phyloP scores from a whole-genome alignment of 2,329 filamentous ascomycete genomes.

The Orbilia quercus region DNA sequence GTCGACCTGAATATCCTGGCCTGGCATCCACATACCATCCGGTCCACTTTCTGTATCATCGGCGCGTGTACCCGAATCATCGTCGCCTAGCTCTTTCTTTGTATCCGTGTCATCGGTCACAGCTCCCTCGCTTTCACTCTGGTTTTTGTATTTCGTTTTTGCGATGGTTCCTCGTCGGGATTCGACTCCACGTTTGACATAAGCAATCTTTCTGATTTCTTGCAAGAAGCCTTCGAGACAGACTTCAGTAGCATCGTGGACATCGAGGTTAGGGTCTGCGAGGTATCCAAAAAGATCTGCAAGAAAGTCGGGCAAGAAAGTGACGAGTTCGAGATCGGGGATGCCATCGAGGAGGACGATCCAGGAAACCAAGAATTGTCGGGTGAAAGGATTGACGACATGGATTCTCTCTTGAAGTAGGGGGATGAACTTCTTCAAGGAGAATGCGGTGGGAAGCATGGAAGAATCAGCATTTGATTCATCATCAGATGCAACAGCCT shows the following conservation, averaged over 20 bases:
- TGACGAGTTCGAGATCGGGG: constrained; percentile 92
- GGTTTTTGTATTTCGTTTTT: constrained; percentile 76
- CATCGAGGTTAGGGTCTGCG: constrained; percentile 88
- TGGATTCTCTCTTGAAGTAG: constrained; percentile 92
- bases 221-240: constrained; percentile 88
- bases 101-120: constrained; percentile 61
- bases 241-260: constrained; percentile 90
- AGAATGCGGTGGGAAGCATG: constrained; percentile 87
- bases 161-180: constrained; percentile 77
- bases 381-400: constrained; percentile 92
- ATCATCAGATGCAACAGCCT: constrained; percentile 63
- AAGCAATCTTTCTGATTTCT: constrained; percentile 94
- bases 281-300: constrained; percentile 90
- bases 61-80: constrained; percentile 67
- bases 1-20: constrained; percentile 95
- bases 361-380: constrained; percentile 96
- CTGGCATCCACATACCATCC: constrained; percentile 96
- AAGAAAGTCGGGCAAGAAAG: constrained; percentile 90
- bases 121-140: constrained; percentile 76
- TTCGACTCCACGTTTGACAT: constrained; percentile 92
- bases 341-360: constrained; percentile 95
- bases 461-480: constrained; percentile 62
- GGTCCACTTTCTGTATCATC: constrained; percentile 72
- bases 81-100: constrained; percentile 69
- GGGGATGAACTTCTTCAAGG: constrained; percentile 88